A percentile compares a stretch with the other conserved stretches of the same genome.
phyloP scores from a whole-genome alignment of 345 rosid species.

The Cardamine resedifolia region DNA sequence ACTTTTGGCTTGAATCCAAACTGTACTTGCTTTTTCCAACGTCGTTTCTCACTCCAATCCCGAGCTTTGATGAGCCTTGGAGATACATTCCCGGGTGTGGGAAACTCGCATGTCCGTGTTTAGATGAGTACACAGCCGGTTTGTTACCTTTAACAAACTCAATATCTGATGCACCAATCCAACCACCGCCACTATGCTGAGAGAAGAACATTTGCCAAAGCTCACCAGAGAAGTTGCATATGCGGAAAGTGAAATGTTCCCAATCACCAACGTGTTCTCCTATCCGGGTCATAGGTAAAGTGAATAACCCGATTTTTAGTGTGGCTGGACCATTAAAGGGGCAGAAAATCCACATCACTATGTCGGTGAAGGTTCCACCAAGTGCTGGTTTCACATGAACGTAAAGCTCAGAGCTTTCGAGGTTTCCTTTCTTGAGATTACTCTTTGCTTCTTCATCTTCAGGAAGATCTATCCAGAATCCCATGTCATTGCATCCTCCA shows the following conservation, averaged over 20 bases:
- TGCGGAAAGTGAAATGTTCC: conserved; percentile 88
- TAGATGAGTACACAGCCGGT: conserved; percentile 74
- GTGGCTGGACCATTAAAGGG: conserved; percentile 92
- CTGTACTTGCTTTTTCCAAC: conserved; percentile 53
- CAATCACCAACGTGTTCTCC: conserved; percentile 90
- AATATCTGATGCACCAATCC: conserved; percentile 65
- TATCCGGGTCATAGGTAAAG: conserved; percentile 58
- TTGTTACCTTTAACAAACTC: conserved; percentile 63
- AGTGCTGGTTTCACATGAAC: conserved; percentile 85
- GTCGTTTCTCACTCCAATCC: conserved; percentile 78
- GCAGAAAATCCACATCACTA: conserved; percentile 89
- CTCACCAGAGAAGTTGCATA: conserved; percentile 86
- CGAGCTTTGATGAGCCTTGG: conserved; percentile 76
- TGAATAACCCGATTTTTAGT: conserved; percentile 73
- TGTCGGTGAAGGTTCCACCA: conserved; percentile 89
- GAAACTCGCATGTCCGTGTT: conserved; percentile 84
- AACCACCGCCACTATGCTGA: conserved; percentile 85
- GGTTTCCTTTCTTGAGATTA: conserved; percentile 52
- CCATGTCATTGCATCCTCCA: conserved; percentile 70
- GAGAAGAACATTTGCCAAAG: conserved; percentile 77
- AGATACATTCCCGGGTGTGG: conserved; percentile 78
- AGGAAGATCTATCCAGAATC: conserved; percentile 83
- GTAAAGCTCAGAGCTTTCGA: conserved; percentile 78
- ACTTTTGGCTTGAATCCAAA: conserved; percentile 71
- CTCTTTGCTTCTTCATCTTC: conserved; percentile 54